phyloP scores from a whole-genome alignment of 768 basidiomycete genomes.

The Artomyces pyxidatus region DNA sequence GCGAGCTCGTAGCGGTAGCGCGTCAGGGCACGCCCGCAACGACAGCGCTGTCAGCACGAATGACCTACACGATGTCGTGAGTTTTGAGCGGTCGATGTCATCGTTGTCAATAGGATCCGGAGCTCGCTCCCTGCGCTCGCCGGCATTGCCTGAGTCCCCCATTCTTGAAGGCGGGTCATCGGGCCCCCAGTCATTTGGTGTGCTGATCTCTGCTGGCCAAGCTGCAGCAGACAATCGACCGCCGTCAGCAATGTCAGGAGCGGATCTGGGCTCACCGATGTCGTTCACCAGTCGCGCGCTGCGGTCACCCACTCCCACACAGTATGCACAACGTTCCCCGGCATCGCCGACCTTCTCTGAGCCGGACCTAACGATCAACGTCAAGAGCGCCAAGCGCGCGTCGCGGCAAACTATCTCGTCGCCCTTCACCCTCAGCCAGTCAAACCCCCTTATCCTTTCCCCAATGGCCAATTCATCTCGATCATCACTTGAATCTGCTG shows the following conservation, averaged over 20 bases:
- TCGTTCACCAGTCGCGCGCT: conserved; percentile 31
- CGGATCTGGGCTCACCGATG: conserved; percentile 41
- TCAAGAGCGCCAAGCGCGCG: background rate
- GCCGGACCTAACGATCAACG: conserved; percentile 19
- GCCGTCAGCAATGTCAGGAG: conserved; percentile 40
- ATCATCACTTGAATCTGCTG: conserved; percentile 70
- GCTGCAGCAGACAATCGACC: conserved; percentile 25
- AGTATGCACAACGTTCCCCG: conserved; percentile 44
- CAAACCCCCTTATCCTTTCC: conserved; percentile 57
- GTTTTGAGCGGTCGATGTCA: conserved; percentile 10
- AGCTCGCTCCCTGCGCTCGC: conserved; percentile 46
- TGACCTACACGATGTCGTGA: conserved; percentile 17
- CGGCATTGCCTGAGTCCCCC: conserved; percentile 54
- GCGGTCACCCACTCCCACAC: conserved; percentile 65
- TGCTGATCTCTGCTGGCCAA: background rate
- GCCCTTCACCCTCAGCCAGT: conserved; percentile 43
- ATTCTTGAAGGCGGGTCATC: conserved; percentile 29
- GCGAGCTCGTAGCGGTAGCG: conserved; percentile 10
- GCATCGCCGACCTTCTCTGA: conserved; percentile 42
- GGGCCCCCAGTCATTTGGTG: background rate
- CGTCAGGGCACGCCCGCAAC: conserved; percentile 21
- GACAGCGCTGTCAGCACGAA: conserved; percentile 23
- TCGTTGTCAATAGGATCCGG: conserved; percentile 24
- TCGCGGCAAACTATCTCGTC: conserved; percentile 27
- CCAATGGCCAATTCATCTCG: conserved; percentile 68